phyloP scores from a whole-genome alignment of 2,329 filamentous ascomycete species.

The Pyrenophora graminea region DNA sequence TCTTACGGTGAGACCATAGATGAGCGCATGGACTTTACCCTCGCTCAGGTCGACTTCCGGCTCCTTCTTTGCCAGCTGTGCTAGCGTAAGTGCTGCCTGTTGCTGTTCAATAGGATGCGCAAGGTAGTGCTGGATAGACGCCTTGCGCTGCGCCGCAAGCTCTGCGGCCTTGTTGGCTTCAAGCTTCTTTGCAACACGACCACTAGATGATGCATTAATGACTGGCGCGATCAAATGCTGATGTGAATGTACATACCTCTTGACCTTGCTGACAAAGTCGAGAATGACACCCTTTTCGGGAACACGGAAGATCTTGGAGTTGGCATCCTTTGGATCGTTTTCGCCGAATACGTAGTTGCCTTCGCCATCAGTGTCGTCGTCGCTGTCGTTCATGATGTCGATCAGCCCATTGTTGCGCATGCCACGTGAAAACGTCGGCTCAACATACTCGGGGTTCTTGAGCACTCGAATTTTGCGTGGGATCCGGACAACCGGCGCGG shows the following conservation, averaged over 20 bases:
- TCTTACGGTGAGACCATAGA: constrained; percentile 67
- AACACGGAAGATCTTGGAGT: constrained; percentile 50
- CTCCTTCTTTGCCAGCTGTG: constrained; percentile 59
- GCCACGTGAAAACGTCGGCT: constrained; percentile 62
- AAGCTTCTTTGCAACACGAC: constrained; percentile 28
- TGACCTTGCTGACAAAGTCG: constrained; percentile 67
- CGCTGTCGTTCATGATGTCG: constrained; percentile 51
- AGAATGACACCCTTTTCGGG: constrained; percentile 54
- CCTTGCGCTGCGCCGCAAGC: constrained; percentile 27
- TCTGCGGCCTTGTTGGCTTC: constrained; percentile 18
- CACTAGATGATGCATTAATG: constrained; percentile 26
- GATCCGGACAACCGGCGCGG: constrained; percentile 31
- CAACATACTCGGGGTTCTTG: constrained; percentile 53
- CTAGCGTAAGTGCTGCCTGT: constrained; percentile 68
- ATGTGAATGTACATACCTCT: constrained; percentile 41
- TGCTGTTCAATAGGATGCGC: constrained; percentile 59
- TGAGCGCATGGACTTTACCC: constrained; percentile 55
- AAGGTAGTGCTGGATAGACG: constrained; percentile 35
- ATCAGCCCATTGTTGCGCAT: constrained; percentile 58
- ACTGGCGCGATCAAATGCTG: constrained; percentile 4
- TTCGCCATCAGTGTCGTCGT: constrained; percentile 49
- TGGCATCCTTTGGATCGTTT: constrained; percentile 47
- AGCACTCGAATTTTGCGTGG: constrained; percentile 54
- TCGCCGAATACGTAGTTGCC: constrained; percentile 49
- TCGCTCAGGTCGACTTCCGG: constrained; percentile 54